Base-by-base conservation (phyloP, 2,329 filamentous ascomycete species). In the Aspergillus bombycis region DNA sequence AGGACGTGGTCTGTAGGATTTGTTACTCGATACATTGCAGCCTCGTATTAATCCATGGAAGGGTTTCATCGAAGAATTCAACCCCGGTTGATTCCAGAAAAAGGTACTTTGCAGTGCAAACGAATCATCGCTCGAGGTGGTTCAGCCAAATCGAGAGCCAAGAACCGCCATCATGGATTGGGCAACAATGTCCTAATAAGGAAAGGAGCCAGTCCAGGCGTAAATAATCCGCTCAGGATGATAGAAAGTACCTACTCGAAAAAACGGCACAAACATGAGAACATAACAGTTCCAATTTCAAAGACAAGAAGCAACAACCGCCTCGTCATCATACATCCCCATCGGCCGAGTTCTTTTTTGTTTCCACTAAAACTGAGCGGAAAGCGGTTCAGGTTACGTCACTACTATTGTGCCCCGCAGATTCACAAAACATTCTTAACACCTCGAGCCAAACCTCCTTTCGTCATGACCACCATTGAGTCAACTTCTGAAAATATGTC, bases 401-500 rank as follows among this genome's bases (percentile, higher is more conserved):
- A 58, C 30, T 58, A 46, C 38, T 26, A 26, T 48, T 28, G 56
- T 45, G 56, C 28, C 56, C 56, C 56, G 56, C 56, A 32, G 43
- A 50, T 14, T 34, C 26, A n/a, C 41, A 45, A 46, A 57, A 34
- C n/a, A 34, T 34, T 54, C n/a, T 55, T 58, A 54, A 59, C 57
- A 58, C 30, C 50, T 46, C 12, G 2, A 48, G 32, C 32, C 10
- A 32, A 54, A 58, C 48, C 57, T 61, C 53, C 41, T 54, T 36
- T 12, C 64, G 56, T 45, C 57, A 64, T 62, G 56, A 58, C 60
- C 30, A 57, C 56, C 38, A 21, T 32, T 34, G 43, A 62, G 32
- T 45, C 21, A 58, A 54, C 34, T 30, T 30, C 53, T 7, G 32
- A 59, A 34, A 68, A 65, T 46, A 79, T 79, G 77, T 72, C 76